A percentile compares a stretch with the other conserved stretches of the same genome.
These are phyloP conservation scores for Penicillium sp. DNA, from an alignment of 2,329 filamentous ascomycete genomes.

Conservation along the genomic window DNA sequence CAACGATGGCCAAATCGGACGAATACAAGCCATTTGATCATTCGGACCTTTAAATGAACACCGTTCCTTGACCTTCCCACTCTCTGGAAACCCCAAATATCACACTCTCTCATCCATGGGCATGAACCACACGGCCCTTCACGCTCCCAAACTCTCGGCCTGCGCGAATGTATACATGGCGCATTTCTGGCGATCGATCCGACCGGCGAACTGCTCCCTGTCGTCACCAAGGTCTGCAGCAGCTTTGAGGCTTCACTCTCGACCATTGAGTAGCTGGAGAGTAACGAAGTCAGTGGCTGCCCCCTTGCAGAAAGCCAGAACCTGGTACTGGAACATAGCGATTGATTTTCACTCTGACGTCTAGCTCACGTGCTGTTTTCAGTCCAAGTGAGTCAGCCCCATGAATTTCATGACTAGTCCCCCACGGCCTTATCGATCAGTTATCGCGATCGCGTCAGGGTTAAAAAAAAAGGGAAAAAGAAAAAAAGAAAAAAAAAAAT, in stretches of 20 bases:
- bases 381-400: conserved; percentile 10
- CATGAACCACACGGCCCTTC: conserved; percentile 3
- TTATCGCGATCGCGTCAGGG: conserved; percentile 8
- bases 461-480: conserved; percentile 5
- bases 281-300: conserved; percentile 6
- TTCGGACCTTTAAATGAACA: too few relatives aligned
- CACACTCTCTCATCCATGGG: not conserved
- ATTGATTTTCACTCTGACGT: not conserved
- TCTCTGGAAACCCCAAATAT: too few relatives aligned
- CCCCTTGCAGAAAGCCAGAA: too few relatives aligned
- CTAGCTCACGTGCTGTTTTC: conserved; percentile 3
- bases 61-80: too few relatives aligned
- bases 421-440: conserved; percentile 10
- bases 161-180: not conserved
- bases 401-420: not conserved
- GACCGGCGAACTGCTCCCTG: conserved; percentile 3
- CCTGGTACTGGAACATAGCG: not conserved
- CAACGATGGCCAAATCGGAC: not conserved
- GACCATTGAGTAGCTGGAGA: conserved; percentile 4
- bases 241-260: conserved; percentile 5
- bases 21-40: not conserved
- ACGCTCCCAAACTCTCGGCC: not conserved
- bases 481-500: conserved; percentile 7
- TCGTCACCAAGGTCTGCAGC: conserved; percentile 6
- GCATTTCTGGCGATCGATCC: conserved; percentile 3